phyloP scores from a whole-genome alignment of 257 asterid genomes.

The Salvia splendens region DNA sequence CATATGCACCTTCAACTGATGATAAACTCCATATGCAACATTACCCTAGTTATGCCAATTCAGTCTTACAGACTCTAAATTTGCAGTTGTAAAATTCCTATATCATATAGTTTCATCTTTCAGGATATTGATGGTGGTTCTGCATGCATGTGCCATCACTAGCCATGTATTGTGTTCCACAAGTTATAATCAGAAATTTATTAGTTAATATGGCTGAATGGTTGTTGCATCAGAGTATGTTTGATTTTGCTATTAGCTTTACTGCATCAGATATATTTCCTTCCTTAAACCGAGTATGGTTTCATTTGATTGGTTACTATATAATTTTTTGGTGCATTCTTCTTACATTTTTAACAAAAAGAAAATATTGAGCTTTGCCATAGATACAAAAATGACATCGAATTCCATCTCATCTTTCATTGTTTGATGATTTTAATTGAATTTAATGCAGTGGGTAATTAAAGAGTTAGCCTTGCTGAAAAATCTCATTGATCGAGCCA shows the following conservation, averaged over 20 bases:
- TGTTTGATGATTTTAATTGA: constrained; percentile 28
- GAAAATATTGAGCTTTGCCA: background rate
- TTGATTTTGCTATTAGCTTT: background rate
- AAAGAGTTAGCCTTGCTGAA: constrained; percentile 58
- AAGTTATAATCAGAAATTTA: constrained; percentile 7
- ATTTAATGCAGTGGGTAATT: constrained; percentile 60
- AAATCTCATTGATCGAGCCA: constrained; percentile 53
- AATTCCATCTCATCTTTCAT: constrained; percentile 14
- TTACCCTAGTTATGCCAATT: too few species aligned
- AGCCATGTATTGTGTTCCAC: constrained; percentile 6
- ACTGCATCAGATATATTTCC: background rate
- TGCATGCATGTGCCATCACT: background rate
- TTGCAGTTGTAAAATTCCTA: background rate
- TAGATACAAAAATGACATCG: background rate
- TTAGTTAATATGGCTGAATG: background rate
- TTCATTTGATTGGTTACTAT: background rate
- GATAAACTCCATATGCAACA: too few species aligned
- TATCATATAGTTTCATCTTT: background rate
- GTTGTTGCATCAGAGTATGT: background rate
- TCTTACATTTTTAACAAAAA: constrained; percentile 10
- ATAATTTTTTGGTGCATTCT: background rate
- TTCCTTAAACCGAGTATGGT: background rate
- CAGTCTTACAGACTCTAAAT: background rate
- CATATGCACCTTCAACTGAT: too few species aligned
- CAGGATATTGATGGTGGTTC: background rate